Conservation (phyloP, 1,139 yeast species). For the Geotrichum reessii region DNA sequence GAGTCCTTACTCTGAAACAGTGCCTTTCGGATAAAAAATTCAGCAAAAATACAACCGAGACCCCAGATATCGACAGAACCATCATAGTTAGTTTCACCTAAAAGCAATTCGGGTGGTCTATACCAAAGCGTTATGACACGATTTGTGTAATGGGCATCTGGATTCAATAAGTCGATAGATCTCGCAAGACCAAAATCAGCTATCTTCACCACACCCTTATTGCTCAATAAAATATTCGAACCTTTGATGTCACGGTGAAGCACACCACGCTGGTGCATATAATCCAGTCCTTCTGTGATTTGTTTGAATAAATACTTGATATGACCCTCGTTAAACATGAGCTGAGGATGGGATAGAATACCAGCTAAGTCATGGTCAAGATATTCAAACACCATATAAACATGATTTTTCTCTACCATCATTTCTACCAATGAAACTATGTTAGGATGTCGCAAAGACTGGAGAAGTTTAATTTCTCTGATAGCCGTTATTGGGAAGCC, state of each 20-base stretch:
- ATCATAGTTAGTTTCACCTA: conserved; percentile 88
- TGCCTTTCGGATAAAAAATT: conserved; percentile 68
- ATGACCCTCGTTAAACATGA: conserved; percentile 58
- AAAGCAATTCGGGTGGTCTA: conserved; percentile 86
- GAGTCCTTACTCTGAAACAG: conserved; percentile 87
- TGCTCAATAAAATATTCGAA: conserved; percentile 75
- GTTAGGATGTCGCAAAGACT: conserved; percentile 78
- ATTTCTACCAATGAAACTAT: conserved; percentile 79
- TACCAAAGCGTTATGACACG: conserved; percentile 96
- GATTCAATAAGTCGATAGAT: conserved; percentile 30
- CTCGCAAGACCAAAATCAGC: conserved; percentile 96
- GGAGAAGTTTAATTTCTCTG: conserved; percentile 81
- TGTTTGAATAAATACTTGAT: conserved; percentile 74
- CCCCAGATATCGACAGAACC: conserved; percentile 97
- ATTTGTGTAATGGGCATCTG: conserved; percentile 59
- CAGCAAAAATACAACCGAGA: conserved; percentile 83
- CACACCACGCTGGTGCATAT: conserved; percentile 71
- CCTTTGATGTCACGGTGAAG: conserved; percentile 94
- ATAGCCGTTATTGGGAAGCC: conserved; percentile 96
- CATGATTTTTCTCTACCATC: conserved; percentile 74
- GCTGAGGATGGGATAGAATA: conserved; percentile 68
- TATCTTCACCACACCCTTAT: conserved; percentile 66
- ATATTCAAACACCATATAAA: conserved; percentile 89
- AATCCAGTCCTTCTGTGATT: conserved; percentile 70
- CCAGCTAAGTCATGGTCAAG: conserved; percentile 94